phyloP scores from a whole-genome alignment of 2,329 filamentous ascomycete genomes.

The Nannizziopsis arthrosporioides region DNA sequence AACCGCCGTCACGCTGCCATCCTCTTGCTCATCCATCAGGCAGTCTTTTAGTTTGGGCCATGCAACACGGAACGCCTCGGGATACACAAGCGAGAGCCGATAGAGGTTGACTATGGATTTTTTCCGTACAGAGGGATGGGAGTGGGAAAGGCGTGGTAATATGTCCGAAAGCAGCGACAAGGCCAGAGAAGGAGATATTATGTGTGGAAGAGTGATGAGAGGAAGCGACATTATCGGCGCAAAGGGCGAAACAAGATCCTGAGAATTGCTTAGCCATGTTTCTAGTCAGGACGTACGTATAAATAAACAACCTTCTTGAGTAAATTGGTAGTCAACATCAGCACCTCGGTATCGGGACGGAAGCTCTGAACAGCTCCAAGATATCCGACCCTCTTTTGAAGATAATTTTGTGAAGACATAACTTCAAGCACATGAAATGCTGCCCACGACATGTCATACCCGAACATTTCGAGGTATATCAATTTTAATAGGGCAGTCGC shows the following conservation, averaged over 20 bases:
- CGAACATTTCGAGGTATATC: conserved; percentile 97
- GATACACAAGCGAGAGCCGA: conserved; percentile 86
- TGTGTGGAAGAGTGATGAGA: conserved; percentile 79
- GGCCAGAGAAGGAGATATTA: conserved; percentile 84
- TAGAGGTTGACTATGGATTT: conserved; percentile 95
- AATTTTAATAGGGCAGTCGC: conserved; percentile 91
- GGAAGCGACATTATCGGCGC: conserved; percentile 72
- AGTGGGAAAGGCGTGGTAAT: conserved; percentile 75
- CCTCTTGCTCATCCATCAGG: conserved; percentile 78
- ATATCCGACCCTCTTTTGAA: conserved; percentile 92
- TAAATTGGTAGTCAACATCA: conserved; percentile 94
- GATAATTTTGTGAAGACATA: conserved; percentile 91
- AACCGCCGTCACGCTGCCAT: conserved; percentile 84
- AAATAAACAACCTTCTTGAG: conserved; percentile 63
- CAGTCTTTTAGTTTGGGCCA: conserved; percentile 98
- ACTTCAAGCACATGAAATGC: conserved; percentile 97
- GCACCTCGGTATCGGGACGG: conserved; percentile 83
- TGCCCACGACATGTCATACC: conserved; percentile 98
- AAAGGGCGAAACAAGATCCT: conserved; percentile 53
- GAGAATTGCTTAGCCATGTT: conserved; percentile 6
- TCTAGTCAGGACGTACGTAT: background rate
- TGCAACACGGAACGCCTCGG: conserved; percentile 77
- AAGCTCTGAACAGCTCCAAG: conserved; percentile 93
- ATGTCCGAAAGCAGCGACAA: conserved; percentile 80
- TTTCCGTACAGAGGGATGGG: conserved; percentile 74